These are phyloP conservation scores for Colletotrichum sp. DNA, from an alignment of 2,329 filamentous ascomycete genomes.

Conservation along the genomic window DNA sequence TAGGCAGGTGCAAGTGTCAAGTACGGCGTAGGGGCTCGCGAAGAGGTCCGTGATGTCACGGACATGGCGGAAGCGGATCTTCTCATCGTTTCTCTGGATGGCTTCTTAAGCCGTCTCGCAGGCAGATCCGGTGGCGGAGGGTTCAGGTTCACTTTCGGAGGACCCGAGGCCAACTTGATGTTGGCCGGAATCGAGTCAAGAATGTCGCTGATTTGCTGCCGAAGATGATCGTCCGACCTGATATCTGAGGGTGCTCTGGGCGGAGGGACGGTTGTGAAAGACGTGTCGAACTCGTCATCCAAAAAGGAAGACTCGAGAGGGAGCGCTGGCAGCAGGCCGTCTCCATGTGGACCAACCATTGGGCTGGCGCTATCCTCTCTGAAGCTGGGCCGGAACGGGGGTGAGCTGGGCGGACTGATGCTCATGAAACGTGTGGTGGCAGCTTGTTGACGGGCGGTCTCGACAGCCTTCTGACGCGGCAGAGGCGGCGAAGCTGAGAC, in stretches of 20 bases:
- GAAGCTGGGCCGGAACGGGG: conserved; percentile 33
- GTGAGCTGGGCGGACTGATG: conserved; percentile 55
- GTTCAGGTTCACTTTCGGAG: conserved; percentile 56
- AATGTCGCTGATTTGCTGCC: conserved; percentile 81
- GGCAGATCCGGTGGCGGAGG: conserved; percentile 64
- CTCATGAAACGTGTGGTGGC: conserved; percentile 34
- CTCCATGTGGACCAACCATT: conserved; percentile 11
- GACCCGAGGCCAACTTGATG: conserved; percentile 71
- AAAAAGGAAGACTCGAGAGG: conserved; percentile 48
- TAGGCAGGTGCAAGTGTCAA: conserved; percentile 72
- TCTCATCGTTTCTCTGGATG: conserved; percentile 47
- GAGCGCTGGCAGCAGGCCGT: conserved; percentile 37
- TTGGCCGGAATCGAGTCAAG: conserved; percentile 78
- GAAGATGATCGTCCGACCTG: conserved; percentile 70
- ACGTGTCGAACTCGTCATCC: conserved; percentile 54
- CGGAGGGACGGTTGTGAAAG: conserved; percentile 35
- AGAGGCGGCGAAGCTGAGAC: conserved; percentile 49
- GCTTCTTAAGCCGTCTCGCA: conserved; percentile 50
- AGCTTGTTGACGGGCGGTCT: background rate
- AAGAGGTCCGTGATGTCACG: conserved; percentile 34
- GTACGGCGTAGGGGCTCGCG: conserved; percentile 67
- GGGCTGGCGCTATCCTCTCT: conserved; percentile 13
- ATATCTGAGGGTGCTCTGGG: conserved; percentile 40
- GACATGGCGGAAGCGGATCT: conserved; percentile 57
- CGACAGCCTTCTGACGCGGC: conserved; percentile 30